phyloP scores from a whole-genome alignment of 208 protist genomes.

The Acanthamoeba triangularis region DNA sequence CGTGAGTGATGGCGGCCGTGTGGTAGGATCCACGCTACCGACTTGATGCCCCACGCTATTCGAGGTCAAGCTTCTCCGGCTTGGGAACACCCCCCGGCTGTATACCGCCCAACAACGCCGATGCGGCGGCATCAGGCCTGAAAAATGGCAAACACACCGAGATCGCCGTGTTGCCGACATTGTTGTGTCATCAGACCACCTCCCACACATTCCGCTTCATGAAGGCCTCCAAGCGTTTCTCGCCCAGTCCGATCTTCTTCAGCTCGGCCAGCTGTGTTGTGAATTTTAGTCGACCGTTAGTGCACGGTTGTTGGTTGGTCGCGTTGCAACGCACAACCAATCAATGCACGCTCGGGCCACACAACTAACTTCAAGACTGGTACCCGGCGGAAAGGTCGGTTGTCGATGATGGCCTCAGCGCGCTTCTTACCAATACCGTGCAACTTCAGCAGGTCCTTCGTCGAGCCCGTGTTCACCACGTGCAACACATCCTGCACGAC shows the following conservation, averaged over 20 bases:
- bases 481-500: not conserved
- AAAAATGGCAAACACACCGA: no score
- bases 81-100: not conserved
- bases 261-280: not conserved
- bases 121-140: no score
- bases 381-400: constrained; percentile 5
- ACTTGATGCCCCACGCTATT: not conserved
- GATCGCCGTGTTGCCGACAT: no score
- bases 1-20: not conserved
- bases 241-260: constrained; percentile 38
- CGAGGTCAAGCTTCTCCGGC: not conserved
- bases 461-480: not conserved
- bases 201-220: constrained; percentile 67
- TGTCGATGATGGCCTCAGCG: constrained; percentile 38
- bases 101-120: not conserved
- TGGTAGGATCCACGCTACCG: not conserved
- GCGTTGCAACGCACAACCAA: no score
- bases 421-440: constrained; percentile 63
- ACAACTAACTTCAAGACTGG: no score
- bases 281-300: no score
- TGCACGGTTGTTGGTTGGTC: no score
- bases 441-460: constrained; percentile 3
- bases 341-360: no score
- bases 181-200: not conserved
- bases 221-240: constrained; percentile 26